These are phyloP conservation scores for Cordyceps cicadae DNA, from an alignment of 2,329 filamentous ascomycete genomes.

Conservation along the genomic window DNA sequence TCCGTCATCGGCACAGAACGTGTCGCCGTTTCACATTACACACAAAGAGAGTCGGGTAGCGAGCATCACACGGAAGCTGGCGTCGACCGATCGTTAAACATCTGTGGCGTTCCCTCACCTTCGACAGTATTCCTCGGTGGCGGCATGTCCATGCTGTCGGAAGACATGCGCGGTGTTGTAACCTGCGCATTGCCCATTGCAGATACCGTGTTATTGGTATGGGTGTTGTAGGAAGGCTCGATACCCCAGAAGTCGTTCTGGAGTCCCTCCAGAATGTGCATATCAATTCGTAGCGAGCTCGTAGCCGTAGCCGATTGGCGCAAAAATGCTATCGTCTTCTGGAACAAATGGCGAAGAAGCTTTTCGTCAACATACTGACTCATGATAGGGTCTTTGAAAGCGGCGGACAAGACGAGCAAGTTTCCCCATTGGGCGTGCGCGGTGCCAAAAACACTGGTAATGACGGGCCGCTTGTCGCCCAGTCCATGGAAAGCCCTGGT, in stretches of 20 bases:
- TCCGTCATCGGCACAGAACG: neutral
- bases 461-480: slow-evolving; percentile 59
- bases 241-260: slow-evolving; percentile 36
- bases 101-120: slow-evolving; percentile 2
- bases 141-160: slow-evolving; percentile 6
- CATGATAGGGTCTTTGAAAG: slow-evolving; percentile 60
- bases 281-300: slow-evolving; percentile 65
- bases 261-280: slow-evolving; percentile 59
- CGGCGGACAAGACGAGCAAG: slow-evolving; percentile 79
- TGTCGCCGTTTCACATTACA: neutral
- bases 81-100: neutral
- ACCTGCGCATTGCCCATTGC: neutral
- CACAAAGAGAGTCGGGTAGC: neutral
- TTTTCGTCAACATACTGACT: slow-evolving; percentile 46
- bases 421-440: slow-evolving; percentile 98
- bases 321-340: slow-evolving; percentile 70
- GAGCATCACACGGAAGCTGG: neutral
- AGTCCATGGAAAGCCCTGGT: slow-evolving; percentile 71
- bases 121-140: slow-evolving; percentile 1
- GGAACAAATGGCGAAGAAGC: slow-evolving; percentile 52
- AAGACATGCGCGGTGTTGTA: slow-evolving; percentile 14
- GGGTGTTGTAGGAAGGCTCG: neutral
- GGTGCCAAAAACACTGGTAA: slow-evolving; percentile 95
- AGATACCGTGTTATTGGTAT: neutral
- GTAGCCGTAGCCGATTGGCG: slow-evolving; percentile 61